Percentiles rank a stretch among this genome's conserved stretches.
Evolutionary conservation across 2,329 filamentous ascomycete species (phyloP).

Genomic region (Fusarium cyanostomum): DNA sequence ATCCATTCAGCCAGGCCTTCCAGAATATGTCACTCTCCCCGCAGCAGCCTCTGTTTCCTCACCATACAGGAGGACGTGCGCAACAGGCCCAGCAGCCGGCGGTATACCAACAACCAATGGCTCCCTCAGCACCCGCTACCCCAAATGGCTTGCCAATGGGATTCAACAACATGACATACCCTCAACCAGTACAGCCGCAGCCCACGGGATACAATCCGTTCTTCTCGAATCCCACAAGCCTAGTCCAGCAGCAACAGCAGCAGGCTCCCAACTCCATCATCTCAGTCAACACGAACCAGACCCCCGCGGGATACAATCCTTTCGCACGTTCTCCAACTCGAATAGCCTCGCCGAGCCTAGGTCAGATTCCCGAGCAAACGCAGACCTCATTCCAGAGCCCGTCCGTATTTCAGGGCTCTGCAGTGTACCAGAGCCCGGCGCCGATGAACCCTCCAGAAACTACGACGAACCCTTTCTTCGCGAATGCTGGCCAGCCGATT

Average conservation of each 20-base stretch:
- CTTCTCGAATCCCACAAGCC: slow-evolving; percentile 51
- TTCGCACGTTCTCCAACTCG: slow-evolving; percentile 60
- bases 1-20: slow-evolving; percentile 72
- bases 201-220: slow-evolving; percentile 63
- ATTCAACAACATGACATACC: slow-evolving; percentile 57
- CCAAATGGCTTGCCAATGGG: slow-evolving; percentile 52
- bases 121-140: slow-evolving; percentile 54
- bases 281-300: slow-evolving; percentile 52
- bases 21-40: slow-evolving; percentile 76
- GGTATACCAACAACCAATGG: slow-evolving; percentile 56
- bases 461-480: slow-evolving; percentile 52
- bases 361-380: slow-evolving; percentile 63
- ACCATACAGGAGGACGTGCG: slow-evolving; percentile 73
- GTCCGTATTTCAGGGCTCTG: slow-evolving; percentile 43
- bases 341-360: slow-evolving; percentile 60
- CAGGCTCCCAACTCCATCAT: slow-evolving; percentile 46
- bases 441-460: slow-evolving; percentile 41
- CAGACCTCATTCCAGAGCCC: slow-evolving; percentile 55
- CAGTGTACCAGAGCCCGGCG: slow-evolving; percentile 48
- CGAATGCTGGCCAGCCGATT: slow-evolving; percentile 41
- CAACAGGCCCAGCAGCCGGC: slow-evolving; percentile 53
- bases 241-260: slow-evolving; percentile 46
- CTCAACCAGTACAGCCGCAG: slow-evolving; percentile 51
- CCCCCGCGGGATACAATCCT: slow-evolving; percentile 55
- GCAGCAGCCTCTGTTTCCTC: slow-evolving; percentile 73